These are phyloP conservation scores for Boletellus emodensis DNA, from an alignment of 768 basidiomycete species.

Conservation along the genomic window DNA sequence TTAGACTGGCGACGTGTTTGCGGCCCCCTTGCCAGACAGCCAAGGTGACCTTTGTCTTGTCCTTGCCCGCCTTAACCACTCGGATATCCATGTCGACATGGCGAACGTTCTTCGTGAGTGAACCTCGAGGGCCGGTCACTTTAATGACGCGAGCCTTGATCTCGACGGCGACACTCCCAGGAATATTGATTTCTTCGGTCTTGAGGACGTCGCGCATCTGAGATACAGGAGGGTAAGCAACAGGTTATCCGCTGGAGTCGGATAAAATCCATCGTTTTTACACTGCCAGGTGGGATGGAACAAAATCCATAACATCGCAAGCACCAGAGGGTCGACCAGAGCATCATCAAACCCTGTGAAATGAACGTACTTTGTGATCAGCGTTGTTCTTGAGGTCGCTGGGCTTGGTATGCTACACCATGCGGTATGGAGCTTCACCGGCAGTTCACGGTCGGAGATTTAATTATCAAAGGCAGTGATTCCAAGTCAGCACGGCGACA, in stretches of 20 bases:
- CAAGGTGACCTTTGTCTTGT: conserved; percentile 70
- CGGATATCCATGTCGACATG: conserved; percentile 95
- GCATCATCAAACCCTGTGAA: not conserved
- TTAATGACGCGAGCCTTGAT: conserved; percentile 91
- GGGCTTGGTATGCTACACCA: conserved; percentile 6
- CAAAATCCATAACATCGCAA: not conserved
- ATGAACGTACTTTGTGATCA: conserved; percentile 27
- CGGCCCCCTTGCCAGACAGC: conserved; percentile 98
- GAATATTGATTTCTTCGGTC: conserved; percentile 90
- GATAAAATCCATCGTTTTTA: conserved; percentile 38
- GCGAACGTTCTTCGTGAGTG: conserved; percentile 85
- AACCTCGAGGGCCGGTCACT: conserved; percentile 91
- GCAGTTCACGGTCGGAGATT: conserved; percentile 35
- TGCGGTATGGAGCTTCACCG: conserved; percentile 12
- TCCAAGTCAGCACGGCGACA: conserved; percentile 20
- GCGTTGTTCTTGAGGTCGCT: conserved; percentile 25
- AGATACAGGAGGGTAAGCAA: conserved; percentile 21
- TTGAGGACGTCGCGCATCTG: conserved; percentile 92
- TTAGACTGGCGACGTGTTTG: conserved; percentile 97
- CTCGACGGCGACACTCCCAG: conserved; percentile 76
- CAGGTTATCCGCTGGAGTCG: conserved; percentile 28
- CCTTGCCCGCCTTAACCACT: conserved; percentile 67
- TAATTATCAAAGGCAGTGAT: conserved; percentile 27
- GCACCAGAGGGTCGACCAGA: not conserved
- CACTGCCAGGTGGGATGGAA: not conserved